Base-by-base conservation (phyloP, 257 asterid species). In the Primulina huaijiensis region DNA sequence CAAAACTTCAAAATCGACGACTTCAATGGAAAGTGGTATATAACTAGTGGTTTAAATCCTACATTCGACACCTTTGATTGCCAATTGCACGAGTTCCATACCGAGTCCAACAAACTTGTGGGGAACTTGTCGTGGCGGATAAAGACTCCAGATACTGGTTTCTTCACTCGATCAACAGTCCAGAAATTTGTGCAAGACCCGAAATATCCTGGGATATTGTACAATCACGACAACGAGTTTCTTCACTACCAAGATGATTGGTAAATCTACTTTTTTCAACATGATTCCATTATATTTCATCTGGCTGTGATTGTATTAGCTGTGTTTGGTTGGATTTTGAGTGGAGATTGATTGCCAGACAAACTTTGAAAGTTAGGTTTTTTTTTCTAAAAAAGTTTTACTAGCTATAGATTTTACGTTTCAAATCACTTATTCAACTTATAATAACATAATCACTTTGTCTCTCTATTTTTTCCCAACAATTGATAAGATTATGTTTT, bases 201-300 rank as follows among this genome's bases (percentile, higher is more conserved):
- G 8, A 74, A 82, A 21, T 67, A 87, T 82, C 97, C 92, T 1
- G 97, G 99, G 56, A 90, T 90, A 72, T 73, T 90, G 37, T 89
- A 90, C 87, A 90, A 93, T 80, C 99, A 93, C 65, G 96, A 86
- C 76, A 93, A 93, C 30, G 96, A 90, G 84, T 93, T 81, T 82
- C 99, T 94, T 82, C 89, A 94, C 80, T 90, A 94, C 84, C 90
- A 94, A 83, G 97, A 91, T 69, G 99, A 94, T 82, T 91, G 99
- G 99, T 94, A 85, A 8, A 33, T 69, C 65, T 46, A 62, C 27
- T 50, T 30, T 69, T 56, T 30, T 64, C 19, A 5, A 3, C 56
- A 50, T 4, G 56, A 16, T 4, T 50, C 56, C 2, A 0, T 50
- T 16, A 50, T 16, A 16, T 50, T 46, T 5, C 20, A 50, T 50